A percentile compares a stretch with the other conserved stretches of the same genome.
These are phyloP conservation scores for Malassezia globosa DNA, from an alignment of 1,284 basidiomycete genomes.

Conservation along the genomic window DNA sequence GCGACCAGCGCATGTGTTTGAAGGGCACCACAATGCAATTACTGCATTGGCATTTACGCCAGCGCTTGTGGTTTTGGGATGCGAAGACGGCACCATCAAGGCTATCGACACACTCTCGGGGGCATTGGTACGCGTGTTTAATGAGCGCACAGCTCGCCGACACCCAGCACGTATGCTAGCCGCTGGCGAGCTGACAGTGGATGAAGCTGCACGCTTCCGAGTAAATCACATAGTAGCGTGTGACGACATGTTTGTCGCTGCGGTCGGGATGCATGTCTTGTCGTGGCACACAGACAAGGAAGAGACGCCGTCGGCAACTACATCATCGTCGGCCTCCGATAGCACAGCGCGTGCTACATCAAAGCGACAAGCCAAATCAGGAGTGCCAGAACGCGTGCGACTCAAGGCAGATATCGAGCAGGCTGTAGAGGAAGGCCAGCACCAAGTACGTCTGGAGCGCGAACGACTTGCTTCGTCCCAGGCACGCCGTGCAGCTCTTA, in stretches of 20 bases:
- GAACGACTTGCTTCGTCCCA: conserved; percentile 57
- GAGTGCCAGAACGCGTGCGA: conserved; percentile 24
- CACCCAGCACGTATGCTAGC: conserved; percentile 55
- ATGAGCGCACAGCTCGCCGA: conserved; percentile 35
- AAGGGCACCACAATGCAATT: conserved; percentile 30
- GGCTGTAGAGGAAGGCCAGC: conserved; percentile 30
- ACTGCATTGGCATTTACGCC: conserved; percentile 32
- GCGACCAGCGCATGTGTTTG: conserved; percentile 49
- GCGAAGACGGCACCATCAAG: conserved; percentile 55
- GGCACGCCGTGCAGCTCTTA: conserved; percentile 49
- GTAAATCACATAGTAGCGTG: conserved; percentile 60
- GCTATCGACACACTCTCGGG: conserved; percentile 60
- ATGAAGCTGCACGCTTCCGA: conserved; percentile 49
- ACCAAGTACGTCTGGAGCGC: conserved; percentile 53
- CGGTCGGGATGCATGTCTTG: conserved; percentile 58
- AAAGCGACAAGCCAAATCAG: conserved; percentile 13
- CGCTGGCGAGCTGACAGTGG: conserved; percentile 50
- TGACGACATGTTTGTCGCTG: conserved; percentile 57
- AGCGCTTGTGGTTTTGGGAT: conserved; percentile 26
- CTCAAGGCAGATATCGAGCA: conserved; percentile 30
- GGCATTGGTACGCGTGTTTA: conserved; percentile 36
- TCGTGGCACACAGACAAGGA: conserved; percentile 53
- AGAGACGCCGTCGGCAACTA: conserved; percentile 54
- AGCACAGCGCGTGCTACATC: background rate
- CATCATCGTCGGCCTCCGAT: conserved; percentile 35